Conservation (phyloP, 768 basidiomycete genomes). For the Stropharia rugosoannulata region DNA sequence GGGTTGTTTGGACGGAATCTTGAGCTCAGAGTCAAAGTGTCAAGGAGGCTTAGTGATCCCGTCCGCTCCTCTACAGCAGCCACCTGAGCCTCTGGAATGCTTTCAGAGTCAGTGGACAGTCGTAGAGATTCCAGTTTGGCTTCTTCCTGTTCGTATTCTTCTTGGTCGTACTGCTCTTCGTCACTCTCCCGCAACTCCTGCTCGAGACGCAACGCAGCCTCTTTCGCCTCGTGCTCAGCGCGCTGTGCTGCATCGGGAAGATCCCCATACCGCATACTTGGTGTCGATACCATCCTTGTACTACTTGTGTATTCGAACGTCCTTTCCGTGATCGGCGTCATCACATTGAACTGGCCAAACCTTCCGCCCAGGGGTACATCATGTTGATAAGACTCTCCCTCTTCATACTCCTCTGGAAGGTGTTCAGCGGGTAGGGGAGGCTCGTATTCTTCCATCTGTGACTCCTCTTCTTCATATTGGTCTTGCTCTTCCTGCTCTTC, state of each 20-base stretch:
- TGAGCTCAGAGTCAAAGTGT: conserved; percentile 59
- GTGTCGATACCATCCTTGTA: conserved; percentile 47
- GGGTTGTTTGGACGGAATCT: conserved; percentile 80
- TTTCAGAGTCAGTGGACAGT: conserved; percentile 24
- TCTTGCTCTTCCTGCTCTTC: conserved; percentile 26
- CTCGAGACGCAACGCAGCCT: conserved; percentile 52
- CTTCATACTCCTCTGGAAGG: conserved; percentile 33
- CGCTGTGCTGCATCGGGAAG: conserved; percentile 22
- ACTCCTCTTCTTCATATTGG: conserved; percentile 27
- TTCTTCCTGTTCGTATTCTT: conserved; percentile 16
- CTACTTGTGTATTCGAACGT: conserved; percentile 81
- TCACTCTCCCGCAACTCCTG: conserved; percentile 43
- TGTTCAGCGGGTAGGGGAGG: conserved; percentile 26
- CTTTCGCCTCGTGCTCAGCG: conserved; percentile 46
- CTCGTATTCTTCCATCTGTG: conserved; percentile 31
- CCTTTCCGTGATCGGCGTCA: conserved; percentile 97
- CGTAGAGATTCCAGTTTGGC: conserved; percentile 27
- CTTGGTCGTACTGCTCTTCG: conserved; percentile 23
- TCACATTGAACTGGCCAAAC: conserved; percentile 83
- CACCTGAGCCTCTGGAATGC: conserved; percentile 21
- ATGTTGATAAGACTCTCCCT: conserved; percentile 35
- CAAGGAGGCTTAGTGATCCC: conserved; percentile 62
- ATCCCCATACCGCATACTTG: conserved; percentile 30
- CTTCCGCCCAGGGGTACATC: conserved; percentile 68
- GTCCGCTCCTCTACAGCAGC: conserved; percentile 55